Evolutionary conservation across 257 asterid species (phyloP).

Genomic region (Solanum chilense): DNA sequence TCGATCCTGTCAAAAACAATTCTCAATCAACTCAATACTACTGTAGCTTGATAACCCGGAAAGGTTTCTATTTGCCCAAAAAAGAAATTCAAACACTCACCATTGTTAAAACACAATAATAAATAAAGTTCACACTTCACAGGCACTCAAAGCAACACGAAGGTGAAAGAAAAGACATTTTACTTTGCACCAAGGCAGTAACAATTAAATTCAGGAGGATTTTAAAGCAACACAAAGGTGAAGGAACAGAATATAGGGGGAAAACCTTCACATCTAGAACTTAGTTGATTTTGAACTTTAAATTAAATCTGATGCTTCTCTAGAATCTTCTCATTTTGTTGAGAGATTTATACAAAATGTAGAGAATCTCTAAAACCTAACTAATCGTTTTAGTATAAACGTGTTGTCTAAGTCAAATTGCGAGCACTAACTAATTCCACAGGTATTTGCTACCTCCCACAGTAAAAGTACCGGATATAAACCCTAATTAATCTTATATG

Average conservation of each 20-base stretch:
- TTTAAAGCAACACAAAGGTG: background rate
- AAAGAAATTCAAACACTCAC: background rate
- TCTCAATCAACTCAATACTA: background rate
- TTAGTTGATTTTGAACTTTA: background rate
- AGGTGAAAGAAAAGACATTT: background rate
- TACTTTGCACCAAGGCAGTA: background rate
- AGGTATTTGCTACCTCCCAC: background rate
- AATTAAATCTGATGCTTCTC: background rate
- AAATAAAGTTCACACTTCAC: background rate
- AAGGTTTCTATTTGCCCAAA: background rate
- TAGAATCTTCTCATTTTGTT: background rate
- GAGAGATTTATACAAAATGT: background rate
- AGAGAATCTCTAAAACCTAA: background rate
- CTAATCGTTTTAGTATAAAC: background rate
- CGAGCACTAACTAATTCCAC: background rate
- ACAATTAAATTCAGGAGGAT: background rate
- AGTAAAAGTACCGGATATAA: background rate
- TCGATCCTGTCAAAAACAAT: slow-evolving; percentile 10
- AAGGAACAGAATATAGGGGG: background rate
- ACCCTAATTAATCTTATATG: background rate
- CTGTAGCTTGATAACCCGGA: background rate
- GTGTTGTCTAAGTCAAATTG: background rate
- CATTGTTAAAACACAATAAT: background rate
- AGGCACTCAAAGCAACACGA: background rate
- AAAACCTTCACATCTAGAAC: background rate